phyloP scores from a whole-genome alignment of 202 grass and related monocot genomes.

The Dendrocalamus latiflorus region DNA sequence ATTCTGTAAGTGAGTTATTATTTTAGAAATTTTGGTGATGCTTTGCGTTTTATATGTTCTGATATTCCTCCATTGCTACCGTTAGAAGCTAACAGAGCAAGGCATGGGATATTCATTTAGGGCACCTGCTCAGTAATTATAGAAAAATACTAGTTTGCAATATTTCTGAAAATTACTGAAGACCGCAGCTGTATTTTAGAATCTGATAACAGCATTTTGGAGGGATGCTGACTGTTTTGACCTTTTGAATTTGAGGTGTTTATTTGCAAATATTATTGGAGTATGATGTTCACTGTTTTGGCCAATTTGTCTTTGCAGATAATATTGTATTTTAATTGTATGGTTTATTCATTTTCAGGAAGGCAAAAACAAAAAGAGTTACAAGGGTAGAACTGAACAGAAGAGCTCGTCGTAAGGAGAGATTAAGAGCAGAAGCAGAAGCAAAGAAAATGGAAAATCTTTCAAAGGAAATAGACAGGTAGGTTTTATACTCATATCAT shows the following conservation, averaged over 20 bases:
- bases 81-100: not conserved
- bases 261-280: not conserved
- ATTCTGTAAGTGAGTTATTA: not conserved
- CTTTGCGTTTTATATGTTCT: not conserved
- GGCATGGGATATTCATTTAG: not conserved
- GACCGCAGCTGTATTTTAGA: not conserved
- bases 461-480: slow-evolving; percentile 93
- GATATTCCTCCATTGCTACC: not conserved
- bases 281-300: not conserved
- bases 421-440: slow-evolving; percentile 55
- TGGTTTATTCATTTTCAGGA: slow-evolving; percentile 44
- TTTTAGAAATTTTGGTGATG: not conserved
- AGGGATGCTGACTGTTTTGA: not conserved
- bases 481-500: slow-evolving; percentile 18
- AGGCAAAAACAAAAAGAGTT: slow-evolving; percentile 69
- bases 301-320: slow-evolving; percentile 4
- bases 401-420: slow-evolving; percentile 81
- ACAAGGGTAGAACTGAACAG: slow-evolving; percentile 80
- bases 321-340: not conserved
- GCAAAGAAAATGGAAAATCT: slow-evolving; percentile 60
- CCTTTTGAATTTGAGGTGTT: not conserved
- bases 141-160: not conserved
- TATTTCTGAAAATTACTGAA: not conserved
- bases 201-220: not conserved
- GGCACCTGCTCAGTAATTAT: not conserved